These are phyloP conservation scores for Dissoconium aciculare DNA, from an alignment of 2,329 filamentous ascomycete species.

Conservation along the genomic window DNA sequence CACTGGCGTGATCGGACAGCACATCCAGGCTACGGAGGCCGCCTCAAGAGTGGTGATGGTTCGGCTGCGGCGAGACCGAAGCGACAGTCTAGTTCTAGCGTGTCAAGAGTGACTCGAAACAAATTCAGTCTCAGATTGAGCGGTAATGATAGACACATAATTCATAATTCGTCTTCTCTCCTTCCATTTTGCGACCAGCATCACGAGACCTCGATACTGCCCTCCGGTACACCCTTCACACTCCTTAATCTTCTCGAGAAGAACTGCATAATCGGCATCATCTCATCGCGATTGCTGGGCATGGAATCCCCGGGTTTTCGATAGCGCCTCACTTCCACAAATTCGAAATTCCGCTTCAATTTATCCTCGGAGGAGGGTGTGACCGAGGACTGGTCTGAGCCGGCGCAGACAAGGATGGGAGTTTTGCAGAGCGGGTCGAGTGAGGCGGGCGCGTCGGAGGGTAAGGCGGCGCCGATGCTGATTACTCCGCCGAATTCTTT, in stretches of 20 bases:
- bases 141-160: too few species aligned
- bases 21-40: too few species aligned
- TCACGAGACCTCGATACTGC: slow-evolving; percentile 34
- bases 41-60: too few species aligned
- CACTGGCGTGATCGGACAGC: too few species aligned
- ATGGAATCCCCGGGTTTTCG: slow-evolving; percentile 59
- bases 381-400: slow-evolving; percentile 36
- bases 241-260: slow-evolving; percentile 51
- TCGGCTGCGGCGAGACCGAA: too few species aligned
- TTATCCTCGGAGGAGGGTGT: slow-evolving; percentile 49
- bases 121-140: too few species aligned
- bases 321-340: slow-evolving; percentile 56
- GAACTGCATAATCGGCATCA: slow-evolving; percentile 79
- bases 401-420: slow-evolving; percentile 47
- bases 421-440: slow-evolving; percentile 42
- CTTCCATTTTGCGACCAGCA: too few species aligned
- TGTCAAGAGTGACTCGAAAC: too few species aligned
- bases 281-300: slow-evolving; percentile 72
- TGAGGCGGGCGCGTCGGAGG: slow-evolving; percentile 32
- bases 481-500: slow-evolving; percentile 44
- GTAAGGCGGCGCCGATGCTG: slow-evolving; percentile 47
- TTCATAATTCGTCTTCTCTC: too few species aligned
- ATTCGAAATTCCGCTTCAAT: slow-evolving; percentile 38
- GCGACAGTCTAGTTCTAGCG: too few species aligned
- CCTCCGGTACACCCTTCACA: slow-evolving; percentile 38